Percentiles rank a stretch among this genome's conserved stretches.
Evolutionary conservation across 768 basidiomycete species (phyloP).

Genomic region (Tubosaeta sp.): DNA sequence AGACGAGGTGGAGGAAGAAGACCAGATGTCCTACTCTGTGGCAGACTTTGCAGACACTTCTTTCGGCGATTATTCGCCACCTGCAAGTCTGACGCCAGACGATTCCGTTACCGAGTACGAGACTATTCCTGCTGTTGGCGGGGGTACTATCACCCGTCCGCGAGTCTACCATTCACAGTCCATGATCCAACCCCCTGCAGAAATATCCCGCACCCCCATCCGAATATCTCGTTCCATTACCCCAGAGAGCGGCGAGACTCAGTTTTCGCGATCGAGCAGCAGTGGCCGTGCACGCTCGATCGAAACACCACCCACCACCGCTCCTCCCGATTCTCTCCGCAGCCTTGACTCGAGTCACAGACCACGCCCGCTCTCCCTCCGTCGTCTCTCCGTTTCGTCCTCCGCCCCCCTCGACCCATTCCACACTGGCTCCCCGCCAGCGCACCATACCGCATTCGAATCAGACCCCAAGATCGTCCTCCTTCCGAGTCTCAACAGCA

Average conservation of each 20-base stretch:
- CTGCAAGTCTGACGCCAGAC: slow-evolving; percentile 39
- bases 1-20: slow-evolving; percentile 37
- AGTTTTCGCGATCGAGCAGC: slow-evolving; percentile 45
- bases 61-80: slow-evolving; percentile 43
- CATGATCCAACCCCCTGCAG: slow-evolving; percentile 49
- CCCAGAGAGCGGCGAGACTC: slow-evolving; percentile 50
- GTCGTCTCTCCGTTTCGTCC: slow-evolving; percentile 35
- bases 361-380: slow-evolving; percentile 12
- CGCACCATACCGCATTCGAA: slow-evolving; percentile 32
- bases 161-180: slow-evolving; percentile 84
- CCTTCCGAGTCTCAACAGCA: slow-evolving; percentile 63
- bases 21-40: slow-evolving; percentile 50
- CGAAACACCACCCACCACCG: slow-evolving; percentile 43
- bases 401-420: slow-evolving; percentile 31
- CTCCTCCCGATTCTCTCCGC: slow-evolving; percentile 18
- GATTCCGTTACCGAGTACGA: slow-evolving; percentile 67
- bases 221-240: slow-evolving; percentile 27
- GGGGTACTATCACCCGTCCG: slow-evolving; percentile 82
- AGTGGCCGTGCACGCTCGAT: slow-evolving; percentile 41
- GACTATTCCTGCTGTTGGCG: slow-evolving; percentile 87
- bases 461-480: slow-evolving; percentile 56
- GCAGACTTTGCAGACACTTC: slow-evolving; percentile 67
- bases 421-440: slow-evolving; percentile 32
- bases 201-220: slow-evolving; percentile 11
- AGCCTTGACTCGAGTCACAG: slow-evolving; percentile 18